Conservation (phyloP, 495 filamentous ascomycete species). For the Xylaria flabelliformis region DNA sequence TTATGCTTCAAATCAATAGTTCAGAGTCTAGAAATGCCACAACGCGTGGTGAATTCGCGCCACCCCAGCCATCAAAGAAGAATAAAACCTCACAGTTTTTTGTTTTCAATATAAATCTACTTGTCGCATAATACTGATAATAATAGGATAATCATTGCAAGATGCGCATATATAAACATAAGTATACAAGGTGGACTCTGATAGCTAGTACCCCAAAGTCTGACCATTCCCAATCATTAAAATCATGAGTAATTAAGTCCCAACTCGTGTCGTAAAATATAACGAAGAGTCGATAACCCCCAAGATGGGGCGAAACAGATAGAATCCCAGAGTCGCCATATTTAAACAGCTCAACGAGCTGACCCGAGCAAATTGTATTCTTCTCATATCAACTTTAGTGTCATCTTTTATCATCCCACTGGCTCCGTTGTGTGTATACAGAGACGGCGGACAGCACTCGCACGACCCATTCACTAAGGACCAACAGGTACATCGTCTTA, state of each 20-base stretch:
- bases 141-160: not conserved
- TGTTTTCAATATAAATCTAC: not conserved
- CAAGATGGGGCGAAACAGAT: not conserved
- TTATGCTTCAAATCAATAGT: not conserved
- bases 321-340: not conserved
- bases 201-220: not conserved
- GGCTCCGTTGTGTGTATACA: not conserved
- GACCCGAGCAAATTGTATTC: not conserved
- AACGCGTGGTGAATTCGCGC: not conserved
- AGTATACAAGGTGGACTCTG: not conserved
- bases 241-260: not conserved
- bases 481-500: not conserved
- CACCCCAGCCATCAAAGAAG: not conserved
- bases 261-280: not conserved
- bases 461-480: not conserved
- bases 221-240: not conserved
- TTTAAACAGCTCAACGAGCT: not conserved
- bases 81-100: not conserved
- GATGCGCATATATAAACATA: not conserved
- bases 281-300: not conserved
- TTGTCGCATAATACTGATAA: not conserved
- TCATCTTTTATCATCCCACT: not conserved
- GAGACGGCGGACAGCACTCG: not conserved
- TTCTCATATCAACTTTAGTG: not conserved
- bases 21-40: not conserved